These are phyloP conservation scores for Podospora sp. DNA, from an alignment of 495 filamentous ascomycete genomes.

Conservation along the genomic window DNA sequence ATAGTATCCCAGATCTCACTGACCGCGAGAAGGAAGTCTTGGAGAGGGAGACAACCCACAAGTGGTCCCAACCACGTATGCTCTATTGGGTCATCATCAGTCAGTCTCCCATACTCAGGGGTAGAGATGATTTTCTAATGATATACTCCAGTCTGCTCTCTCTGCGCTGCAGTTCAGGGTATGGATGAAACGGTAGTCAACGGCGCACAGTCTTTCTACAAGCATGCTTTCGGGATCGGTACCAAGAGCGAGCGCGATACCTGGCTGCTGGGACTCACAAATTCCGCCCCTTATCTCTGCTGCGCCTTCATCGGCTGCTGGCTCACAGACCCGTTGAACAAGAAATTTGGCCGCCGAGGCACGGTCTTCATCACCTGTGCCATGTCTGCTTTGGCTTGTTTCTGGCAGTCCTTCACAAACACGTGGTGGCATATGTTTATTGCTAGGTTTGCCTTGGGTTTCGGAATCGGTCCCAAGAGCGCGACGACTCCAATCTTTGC, in stretches of 20 bases:
- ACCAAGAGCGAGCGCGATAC: conserved; percentile 38
- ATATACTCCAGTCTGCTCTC: conserved; percentile 31
- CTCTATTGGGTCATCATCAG: conserved; percentile 69
- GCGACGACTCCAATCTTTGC: conserved; percentile 77
- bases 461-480: conserved; percentile 81
- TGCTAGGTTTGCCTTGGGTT: conserved; percentile 69
- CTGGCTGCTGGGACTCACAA: conserved; percentile 73
- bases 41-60: conserved; percentile 63
- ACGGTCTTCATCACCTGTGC: conserved; percentile 80
- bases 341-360: conserved; percentile 75
- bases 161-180: conserved; percentile 60
- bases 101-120: conserved; percentile 13
- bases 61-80: conserved; percentile 71
- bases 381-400: conserved; percentile 63
- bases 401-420: conserved; percentile 76
- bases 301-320: conserved; percentile 80
- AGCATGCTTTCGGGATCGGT: conserved; percentile 68
- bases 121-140: neutral
- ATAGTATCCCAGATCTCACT: conserved; percentile 57
- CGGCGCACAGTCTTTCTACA: conserved; percentile 72
- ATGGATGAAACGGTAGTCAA: conserved; percentile 82
- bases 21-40: conserved; percentile 60
- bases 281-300: conserved; percentile 70
- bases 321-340: conserved; percentile 81
- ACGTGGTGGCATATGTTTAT: conserved; percentile 77